Base-by-base conservation (phyloP, 192 early-diverging fungal species). In the Phycomyces nitens region DNA sequence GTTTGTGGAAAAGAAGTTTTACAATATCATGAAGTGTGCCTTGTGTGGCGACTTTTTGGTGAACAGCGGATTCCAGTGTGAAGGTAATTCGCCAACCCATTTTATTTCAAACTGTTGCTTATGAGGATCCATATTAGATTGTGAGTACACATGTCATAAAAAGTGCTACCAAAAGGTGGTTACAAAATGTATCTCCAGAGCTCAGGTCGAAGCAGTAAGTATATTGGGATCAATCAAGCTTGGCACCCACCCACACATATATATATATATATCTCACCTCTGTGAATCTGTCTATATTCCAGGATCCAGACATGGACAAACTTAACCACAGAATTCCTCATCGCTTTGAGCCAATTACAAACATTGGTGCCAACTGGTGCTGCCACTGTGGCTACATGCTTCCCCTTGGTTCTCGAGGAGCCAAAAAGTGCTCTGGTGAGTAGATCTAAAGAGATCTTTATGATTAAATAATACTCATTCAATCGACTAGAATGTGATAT, bases 1-100 rank as follows among this genome's bases (percentile, higher is more conserved):
- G 71, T 98, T 99, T 77, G 89, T 86, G 60, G 81, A 89, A 38
- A 83, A 90, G 61, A 87, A 89, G 53, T 96, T 94, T 43, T 97
- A 97, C 78, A 92, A 95, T 62, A 94, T 98, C 67, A 95, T 98
- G 94, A 93, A 92, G 75, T 99, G 97, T 76, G 95, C 96, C 5
- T 73, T 94, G 8, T 99, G 97, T 77, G 82, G 84, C 49, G 97
- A 98, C 64, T 95, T 98, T 70, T 83, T 99, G 43, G 89, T 94
- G 18, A 93, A 90, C 64, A 78, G 85, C 34, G 94, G 94, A 20
- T 92, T 89, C 74, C 92, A 97, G 70, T 98, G 97, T 78, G 92
- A 96, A 83, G 81, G 89, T 92, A 75, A 58, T 34, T n/a, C n/a
- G n/a, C n/a, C n/a, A n/a, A n/a, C n/a, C n/a, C n/a, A n/a, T n/a